These are phyloP conservation scores for Globisporangium recalcitrans DNA, from an alignment of 352 stramenopile species.

Conservation along the genomic window DNA sequence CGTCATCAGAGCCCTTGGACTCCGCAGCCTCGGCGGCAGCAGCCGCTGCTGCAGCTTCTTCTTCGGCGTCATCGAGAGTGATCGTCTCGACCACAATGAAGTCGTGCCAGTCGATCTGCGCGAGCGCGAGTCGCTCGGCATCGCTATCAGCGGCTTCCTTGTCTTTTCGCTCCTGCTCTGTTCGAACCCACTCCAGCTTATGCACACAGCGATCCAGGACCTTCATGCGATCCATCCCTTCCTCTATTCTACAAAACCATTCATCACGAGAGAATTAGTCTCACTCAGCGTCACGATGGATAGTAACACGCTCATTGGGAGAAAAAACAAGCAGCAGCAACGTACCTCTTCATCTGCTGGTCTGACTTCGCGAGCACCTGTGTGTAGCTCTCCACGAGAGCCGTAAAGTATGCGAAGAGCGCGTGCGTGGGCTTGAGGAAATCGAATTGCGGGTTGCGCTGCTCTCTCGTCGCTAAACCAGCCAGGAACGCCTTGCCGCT, in stretches of 20 bases:
- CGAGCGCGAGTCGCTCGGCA: slow-evolving; percentile 61
- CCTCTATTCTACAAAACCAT: slow-evolving; percentile 33
- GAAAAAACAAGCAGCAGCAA: neutral
- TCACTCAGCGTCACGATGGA: neutral
- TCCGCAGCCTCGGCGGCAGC: slow-evolving; percentile 22
- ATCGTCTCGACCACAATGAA: slow-evolving; percentile 99
- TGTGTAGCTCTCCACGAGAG: slow-evolving; percentile 96
- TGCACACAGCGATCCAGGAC: slow-evolving; percentile 84
- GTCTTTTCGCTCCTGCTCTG: slow-evolving; percentile 68
- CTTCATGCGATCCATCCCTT: slow-evolving; percentile 79
- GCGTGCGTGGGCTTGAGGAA: slow-evolving; percentile 97
- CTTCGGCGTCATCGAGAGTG: slow-evolving; percentile 91
- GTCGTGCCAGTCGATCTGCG: slow-evolving; percentile 98
- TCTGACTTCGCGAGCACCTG: slow-evolving; percentile 79
- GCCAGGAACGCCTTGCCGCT: slow-evolving; percentile 94
- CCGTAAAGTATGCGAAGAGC: slow-evolving; percentile 98
- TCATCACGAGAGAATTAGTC: neutral
- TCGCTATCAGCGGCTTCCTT: slow-evolving; percentile 70
- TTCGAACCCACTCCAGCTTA: slow-evolving; percentile 74
- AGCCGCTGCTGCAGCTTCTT: slow-evolving; percentile 26
- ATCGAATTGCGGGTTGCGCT: slow-evolving; percentile 96
- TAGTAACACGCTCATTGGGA: neutral
- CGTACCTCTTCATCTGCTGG: slow-evolving; percentile 58
- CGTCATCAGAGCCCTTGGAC: slow-evolving; percentile 63
- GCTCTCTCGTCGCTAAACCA: slow-evolving; percentile 91